These are phyloP conservation scores for Rhododendron molle DNA, from an alignment of 148 eudicot species.

Conservation along the genomic window DNA sequence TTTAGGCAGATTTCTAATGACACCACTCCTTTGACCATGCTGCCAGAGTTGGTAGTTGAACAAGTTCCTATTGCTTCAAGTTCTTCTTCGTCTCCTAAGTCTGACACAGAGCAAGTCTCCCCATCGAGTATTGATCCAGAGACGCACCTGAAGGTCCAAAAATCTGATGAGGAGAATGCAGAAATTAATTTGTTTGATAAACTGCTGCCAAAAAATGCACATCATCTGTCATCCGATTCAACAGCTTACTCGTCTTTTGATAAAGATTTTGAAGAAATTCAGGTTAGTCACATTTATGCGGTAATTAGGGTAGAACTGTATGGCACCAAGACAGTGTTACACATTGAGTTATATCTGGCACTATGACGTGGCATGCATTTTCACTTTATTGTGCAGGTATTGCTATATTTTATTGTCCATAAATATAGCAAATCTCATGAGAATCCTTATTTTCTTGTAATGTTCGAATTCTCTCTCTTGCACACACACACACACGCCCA, in stretches of 20 bases:
- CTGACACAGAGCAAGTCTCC: constrained; percentile 11
- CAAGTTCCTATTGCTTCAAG: constrained; percentile 14
- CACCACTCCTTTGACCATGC: not conserved
- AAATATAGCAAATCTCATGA: not conserved
- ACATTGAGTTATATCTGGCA: not conserved
- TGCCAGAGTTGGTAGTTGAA: constrained; percentile 13
- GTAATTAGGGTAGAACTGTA: not conserved
- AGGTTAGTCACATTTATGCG: not conserved
- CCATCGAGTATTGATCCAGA: constrained; percentile 2
- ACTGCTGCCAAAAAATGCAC: not conserved
- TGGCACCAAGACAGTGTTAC: not conserved
- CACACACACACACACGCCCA: not conserved
- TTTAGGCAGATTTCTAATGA: not conserved
- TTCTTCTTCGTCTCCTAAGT: constrained; percentile 24
- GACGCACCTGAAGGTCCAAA: constrained; percentile 1
- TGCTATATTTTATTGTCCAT: not conserved
- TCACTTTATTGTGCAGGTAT: not conserved
- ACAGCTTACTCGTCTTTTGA: not conserved
- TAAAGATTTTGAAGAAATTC: not conserved
- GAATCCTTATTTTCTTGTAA: not conserved
- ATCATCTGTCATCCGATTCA: not conserved
- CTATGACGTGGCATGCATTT: not conserved
- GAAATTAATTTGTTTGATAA: not conserved
- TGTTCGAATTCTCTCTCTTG: not conserved
- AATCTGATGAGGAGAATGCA: constrained; percentile 1